phyloP scores from a whole-genome alignment of 768 basidiomycete genomes.

The Calocybe gangraenosa region DNA sequence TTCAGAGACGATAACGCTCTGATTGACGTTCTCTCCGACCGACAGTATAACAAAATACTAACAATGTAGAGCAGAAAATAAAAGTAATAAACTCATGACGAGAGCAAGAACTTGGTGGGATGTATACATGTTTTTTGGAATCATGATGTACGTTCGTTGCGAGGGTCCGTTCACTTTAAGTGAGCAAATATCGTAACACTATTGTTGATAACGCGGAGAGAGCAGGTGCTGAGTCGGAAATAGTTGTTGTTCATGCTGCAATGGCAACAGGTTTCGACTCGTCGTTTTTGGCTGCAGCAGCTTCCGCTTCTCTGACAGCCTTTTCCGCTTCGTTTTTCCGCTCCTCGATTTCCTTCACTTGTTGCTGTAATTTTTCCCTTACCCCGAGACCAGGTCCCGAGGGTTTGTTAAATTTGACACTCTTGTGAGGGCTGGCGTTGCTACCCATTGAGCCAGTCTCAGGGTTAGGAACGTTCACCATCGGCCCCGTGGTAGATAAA shows the following conservation, averaged over 20 bases:
- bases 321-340: constrained; percentile 59
- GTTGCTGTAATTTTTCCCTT: constrained; percentile 43
- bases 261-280: constrained; percentile 49
- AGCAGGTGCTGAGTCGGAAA: not conserved
- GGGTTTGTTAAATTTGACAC: constrained; percentile 63
- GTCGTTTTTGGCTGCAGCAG: constrained; percentile 58
- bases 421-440: constrained; percentile 57
- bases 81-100: constrained; percentile 13
- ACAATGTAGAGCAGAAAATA: constrained; percentile 7
- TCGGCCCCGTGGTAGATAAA: constrained; percentile 51
- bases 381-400: constrained; percentile 30
- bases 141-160: too few species aligned
- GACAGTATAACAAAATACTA: constrained; percentile 5
- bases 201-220: not conserved
- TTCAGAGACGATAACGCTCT: constrained; percentile 10
- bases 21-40: constrained; percentile 14
- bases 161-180: too few species aligned
- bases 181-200: not conserved
- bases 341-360: constrained; percentile 64
- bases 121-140: constrained; percentile 17
- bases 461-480: constrained; percentile 59
- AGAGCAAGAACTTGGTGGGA: constrained; percentile 2
- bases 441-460: constrained; percentile 65
- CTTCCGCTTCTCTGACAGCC: constrained; percentile 63
- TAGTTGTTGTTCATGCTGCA: constrained; percentile 28